A percentile compares a stretch with the other conserved stretches of the same genome.
phyloP scores from a whole-genome alignment of 495 filamentous ascomycete genomes.

The Parmelia sp. region DNA sequence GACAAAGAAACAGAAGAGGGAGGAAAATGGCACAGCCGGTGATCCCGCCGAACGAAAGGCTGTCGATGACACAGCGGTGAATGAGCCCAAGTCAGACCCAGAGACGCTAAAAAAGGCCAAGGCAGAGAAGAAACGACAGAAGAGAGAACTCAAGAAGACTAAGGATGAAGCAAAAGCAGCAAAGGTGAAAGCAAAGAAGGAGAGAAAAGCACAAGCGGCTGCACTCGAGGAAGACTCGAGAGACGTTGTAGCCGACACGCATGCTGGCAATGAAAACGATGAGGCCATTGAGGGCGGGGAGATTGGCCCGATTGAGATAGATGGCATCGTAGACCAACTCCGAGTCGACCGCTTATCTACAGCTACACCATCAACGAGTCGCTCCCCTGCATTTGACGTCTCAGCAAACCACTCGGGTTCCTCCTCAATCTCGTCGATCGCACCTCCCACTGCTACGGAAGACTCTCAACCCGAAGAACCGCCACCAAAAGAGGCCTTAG shows the following conservation, averaged over 20 bases:
- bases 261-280: slow-evolving; percentile 29
- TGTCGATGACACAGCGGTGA: neutral
- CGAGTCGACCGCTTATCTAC: slow-evolving; percentile 42
- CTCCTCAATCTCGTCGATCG: slow-evolving; percentile 66
- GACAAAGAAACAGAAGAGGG: slow-evolving; percentile 42
- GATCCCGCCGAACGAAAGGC: neutral
- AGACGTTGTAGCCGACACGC: slow-evolving; percentile 2
- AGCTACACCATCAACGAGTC: slow-evolving; percentile 45
- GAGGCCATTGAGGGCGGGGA: slow-evolving; percentile 30
- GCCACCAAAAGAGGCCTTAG: neutral
- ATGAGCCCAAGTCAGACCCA: neutral
- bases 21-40: slow-evolving; percentile 27
- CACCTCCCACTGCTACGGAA: slow-evolving; percentile 45
- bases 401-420: slow-evolving; percentile 53
- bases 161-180: slow-evolving; percentile 38
- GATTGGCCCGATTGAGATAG: slow-evolving; percentile 43
- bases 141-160: slow-evolving; percentile 48
- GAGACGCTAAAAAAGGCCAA: slow-evolving; percentile 22
- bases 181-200: slow-evolving; percentile 44
- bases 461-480: slow-evolving; percentile 36
- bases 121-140: slow-evolving; percentile 40
- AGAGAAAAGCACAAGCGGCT: slow-evolving; percentile 32
- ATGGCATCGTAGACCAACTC: slow-evolving; percentile 36
- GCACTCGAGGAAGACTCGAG: slow-evolving; percentile 12
- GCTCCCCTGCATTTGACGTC: slow-evolving; percentile 61